Base-by-base conservation (phyloP, 495 filamentous ascomycete genomes). In the Tirmania nivea region DNA sequence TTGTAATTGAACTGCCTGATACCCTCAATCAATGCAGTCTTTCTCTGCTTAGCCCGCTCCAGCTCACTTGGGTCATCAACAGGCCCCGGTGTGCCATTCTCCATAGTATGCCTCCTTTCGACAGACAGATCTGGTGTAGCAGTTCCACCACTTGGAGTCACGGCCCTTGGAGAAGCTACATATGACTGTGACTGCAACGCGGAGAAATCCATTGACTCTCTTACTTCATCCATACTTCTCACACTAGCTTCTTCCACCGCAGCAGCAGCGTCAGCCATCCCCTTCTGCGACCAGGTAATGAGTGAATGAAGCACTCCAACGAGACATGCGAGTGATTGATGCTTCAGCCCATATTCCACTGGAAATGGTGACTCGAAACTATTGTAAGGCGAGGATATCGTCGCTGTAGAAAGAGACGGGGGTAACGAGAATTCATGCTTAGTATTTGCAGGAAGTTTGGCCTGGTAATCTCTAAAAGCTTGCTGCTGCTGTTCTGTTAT, bases 1-100 rank as follows among this genome's bases (percentile, higher is more conserved):
- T 99, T 99, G 73, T 85, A 96, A 63, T 99, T 99, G 71, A 99
- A 99, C 54, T 86, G 83, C 42, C 81, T 80, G 57, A 94, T 80
- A 1, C 82, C 86, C 58, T 92, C 88, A 42, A 78, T 81, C 54
- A 94, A 70, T 4, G 89, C 89, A 31, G 86, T 96, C 69, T 99
- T 99, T 45, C 81, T 75, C 56, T 86, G 83, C 70, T 95, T 96
- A 51, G 83, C 86, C 64, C 81, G 92, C 62, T 95, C 90, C 34
- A 99, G 73, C 62, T 96, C 79, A 47, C 75, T 83, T 1, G 86
- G 87, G 58, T 99, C 92, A 62, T 97, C 90, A 54, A 64, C 35
- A 8, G 58, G 20, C 1, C 36, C 48, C 25, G 52, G 49, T 25
- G 48, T 51, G 35, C 52, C 49, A 3, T 59, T 56, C 31, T 64